phyloP scores from a whole-genome alignment of 768 basidiomycete genomes.

The Boletus bicolor region DNA sequence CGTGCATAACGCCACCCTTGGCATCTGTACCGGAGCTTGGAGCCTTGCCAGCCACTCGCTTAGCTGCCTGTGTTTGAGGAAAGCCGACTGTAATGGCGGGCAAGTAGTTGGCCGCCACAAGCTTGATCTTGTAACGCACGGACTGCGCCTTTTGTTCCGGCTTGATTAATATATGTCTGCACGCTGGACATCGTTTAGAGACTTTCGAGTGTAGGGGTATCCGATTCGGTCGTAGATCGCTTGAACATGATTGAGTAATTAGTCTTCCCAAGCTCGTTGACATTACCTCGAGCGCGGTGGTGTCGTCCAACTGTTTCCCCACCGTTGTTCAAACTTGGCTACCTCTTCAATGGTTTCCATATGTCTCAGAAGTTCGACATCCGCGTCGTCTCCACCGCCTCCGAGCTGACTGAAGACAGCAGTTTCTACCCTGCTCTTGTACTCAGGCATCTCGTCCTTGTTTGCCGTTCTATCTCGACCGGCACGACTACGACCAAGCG shows the following conservation, averaged over 20 bases:
- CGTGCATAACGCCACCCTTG: slow-evolving; percentile 48
- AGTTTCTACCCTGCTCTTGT: slow-evolving; percentile 68
- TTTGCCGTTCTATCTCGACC: slow-evolving; percentile 63
- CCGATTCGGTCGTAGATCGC: slow-evolving; percentile 82
- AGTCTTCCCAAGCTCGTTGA: background rate
- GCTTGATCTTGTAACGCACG: slow-evolving; percentile 94
- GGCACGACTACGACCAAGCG: slow-evolving; percentile 45
- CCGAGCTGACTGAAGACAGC: slow-evolving; percentile 50
- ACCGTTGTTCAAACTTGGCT: slow-evolving; percentile 72
- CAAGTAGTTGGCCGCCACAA: slow-evolving; percentile 92
- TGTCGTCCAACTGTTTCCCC: slow-evolving; percentile 75
- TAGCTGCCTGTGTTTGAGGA: slow-evolving; percentile 49
- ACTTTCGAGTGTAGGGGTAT: slow-evolving; percentile 92
- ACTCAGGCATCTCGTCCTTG: slow-evolving; percentile 76
- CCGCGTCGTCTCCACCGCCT: slow-evolving; percentile 60
- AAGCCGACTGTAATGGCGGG: slow-evolving; percentile 77
- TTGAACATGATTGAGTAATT: slow-evolving; percentile 29
- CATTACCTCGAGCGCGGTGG: slow-evolving; percentile 60
- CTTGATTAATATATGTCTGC: slow-evolving; percentile 96
- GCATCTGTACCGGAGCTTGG: slow-evolving; percentile 36
- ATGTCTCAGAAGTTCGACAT: slow-evolving; percentile 67
- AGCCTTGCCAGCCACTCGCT: slow-evolving; percentile 37
- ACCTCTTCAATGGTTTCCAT: slow-evolving; percentile 62
- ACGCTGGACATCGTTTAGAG: slow-evolving; percentile 91
- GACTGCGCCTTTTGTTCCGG: slow-evolving; percentile 97